phyloP scores from a whole-genome alignment of 2,329 filamentous ascomycete species.

The Pseudocercospora fuligena region DNA sequence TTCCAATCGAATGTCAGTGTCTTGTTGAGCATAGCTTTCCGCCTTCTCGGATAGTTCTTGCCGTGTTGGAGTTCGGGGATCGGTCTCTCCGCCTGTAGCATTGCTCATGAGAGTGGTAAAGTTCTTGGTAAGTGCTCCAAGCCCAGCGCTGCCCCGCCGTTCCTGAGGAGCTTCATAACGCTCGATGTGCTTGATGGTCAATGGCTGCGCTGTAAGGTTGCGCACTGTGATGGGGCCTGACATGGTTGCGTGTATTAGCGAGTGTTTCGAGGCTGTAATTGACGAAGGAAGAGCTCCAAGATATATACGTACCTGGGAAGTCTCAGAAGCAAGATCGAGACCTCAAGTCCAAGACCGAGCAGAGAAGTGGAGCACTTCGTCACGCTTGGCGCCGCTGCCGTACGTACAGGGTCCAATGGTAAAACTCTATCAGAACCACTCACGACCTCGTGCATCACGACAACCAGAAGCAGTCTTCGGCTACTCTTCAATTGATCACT shows the following conservation, averaged over 20 bases:
- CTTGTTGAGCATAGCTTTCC: slow-evolving; percentile 64
- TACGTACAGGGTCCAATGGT: slow-evolving; percentile 1
- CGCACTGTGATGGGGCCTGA: slow-evolving; percentile 68
- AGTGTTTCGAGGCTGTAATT: background rate
- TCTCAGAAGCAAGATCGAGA: background rate
- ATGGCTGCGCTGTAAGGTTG: slow-evolving; percentile 75
- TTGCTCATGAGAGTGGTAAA: slow-evolving; percentile 41
- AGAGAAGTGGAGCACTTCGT: background rate
- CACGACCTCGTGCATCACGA: background rate
- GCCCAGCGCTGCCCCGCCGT: slow-evolving; percentile 38
- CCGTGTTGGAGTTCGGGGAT: slow-evolving; percentile 45
- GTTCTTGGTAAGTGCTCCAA: slow-evolving; percentile 40
- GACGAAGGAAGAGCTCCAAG: background rate
- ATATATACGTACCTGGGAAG: slow-evolving; percentile 5
- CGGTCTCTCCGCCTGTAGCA: slow-evolving; percentile 28
- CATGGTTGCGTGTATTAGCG: slow-evolving; percentile 29
- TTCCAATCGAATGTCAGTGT: slow-evolving; percentile 66
- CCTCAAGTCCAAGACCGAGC: slow-evolving; percentile 2
- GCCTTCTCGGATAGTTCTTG: slow-evolving; percentile 59
- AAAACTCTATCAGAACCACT: slow-evolving; percentile 3
- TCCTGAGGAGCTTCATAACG: slow-evolving; percentile 67
- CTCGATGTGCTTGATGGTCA: slow-evolving; percentile 75
- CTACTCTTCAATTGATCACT: background rate
- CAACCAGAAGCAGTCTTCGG: background rate
- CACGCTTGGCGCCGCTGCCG: slow-evolving; percentile 4